These are phyloP conservation scores for Davidsoniella australis DNA, from an alignment of 2,329 filamentous ascomycete species.

Conservation along the genomic window DNA sequence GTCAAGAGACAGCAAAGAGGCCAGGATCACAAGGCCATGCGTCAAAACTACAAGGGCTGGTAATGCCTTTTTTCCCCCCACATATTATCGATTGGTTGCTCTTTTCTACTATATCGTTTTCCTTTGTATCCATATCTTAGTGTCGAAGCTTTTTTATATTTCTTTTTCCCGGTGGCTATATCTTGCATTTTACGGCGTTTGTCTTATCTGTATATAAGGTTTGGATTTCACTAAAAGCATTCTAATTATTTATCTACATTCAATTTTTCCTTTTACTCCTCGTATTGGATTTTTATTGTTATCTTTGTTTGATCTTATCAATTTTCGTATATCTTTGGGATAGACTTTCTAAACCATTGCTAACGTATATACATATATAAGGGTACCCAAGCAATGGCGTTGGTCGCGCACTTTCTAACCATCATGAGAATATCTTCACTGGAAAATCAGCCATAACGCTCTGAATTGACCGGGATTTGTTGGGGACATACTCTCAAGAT, in stretches of 20 bases:
- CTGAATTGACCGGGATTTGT: too few relatives aligned
- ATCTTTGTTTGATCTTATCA: not conserved
- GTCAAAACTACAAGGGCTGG: conserved; percentile 48
- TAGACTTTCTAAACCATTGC: too few relatives aligned
- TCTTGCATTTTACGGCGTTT: conserved; percentile 18
- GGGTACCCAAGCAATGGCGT: too few relatives aligned
- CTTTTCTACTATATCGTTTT: conserved; percentile 4
- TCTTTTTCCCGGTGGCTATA: conserved; percentile 5
- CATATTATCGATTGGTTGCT: not conserved
- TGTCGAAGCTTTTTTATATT: not conserved
- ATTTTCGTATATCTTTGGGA: not conserved
- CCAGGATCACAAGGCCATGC: conserved; percentile 50
- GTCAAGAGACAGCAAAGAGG: conserved; percentile 66
- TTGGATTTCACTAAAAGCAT: not conserved
- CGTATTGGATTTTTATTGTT: not conserved
- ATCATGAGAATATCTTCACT: too few relatives aligned
- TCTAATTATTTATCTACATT: conserved; percentile 5
- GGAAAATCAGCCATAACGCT: too few relatives aligned
- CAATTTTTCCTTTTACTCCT: not conserved
- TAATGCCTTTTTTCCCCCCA: conserved; percentile 13
- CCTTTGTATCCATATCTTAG: not conserved
- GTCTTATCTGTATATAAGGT: not conserved
- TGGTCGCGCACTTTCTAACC: too few relatives aligned
- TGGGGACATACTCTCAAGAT: too few relatives aligned
- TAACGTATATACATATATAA: too few relatives aligned